These are phyloP conservation scores for Mycena galopus DNA, from an alignment of 768 basidiomycete species.

Conservation along the genomic window DNA sequence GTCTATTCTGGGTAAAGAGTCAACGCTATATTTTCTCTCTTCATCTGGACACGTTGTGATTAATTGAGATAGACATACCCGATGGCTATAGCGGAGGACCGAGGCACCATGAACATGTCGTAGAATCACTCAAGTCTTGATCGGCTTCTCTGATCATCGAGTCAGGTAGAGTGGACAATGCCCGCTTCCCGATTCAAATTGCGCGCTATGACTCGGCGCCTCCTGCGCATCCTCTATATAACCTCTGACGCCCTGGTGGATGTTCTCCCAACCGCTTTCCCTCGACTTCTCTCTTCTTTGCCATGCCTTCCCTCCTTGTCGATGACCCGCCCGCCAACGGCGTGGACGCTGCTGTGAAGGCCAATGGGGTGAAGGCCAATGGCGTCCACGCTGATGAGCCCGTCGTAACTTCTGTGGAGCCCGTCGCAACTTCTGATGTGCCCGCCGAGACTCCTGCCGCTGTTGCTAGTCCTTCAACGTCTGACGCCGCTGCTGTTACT, in stretches of 20 bases:
- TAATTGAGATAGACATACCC: too few relatives aligned
- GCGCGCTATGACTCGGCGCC: slow-evolving; percentile 17
- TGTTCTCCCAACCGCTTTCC: slow-evolving; percentile 5
- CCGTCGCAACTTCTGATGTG: not conserved
- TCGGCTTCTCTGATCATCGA: not conserved
- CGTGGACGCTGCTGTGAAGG: not conserved
- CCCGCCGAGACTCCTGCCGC: not conserved
- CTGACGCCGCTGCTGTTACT: not conserved
- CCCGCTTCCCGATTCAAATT: slow-evolving; percentile 6
- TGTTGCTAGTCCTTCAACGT: not conserved
- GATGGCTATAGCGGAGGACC: not conserved
- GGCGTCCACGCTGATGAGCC: slow-evolving; percentile 14
- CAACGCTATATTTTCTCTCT: too few relatives aligned
- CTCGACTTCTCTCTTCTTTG: not conserved
- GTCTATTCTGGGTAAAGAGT: too few relatives aligned
- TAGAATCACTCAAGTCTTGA: not conserved
- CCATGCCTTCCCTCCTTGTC: slow-evolving; percentile 9
- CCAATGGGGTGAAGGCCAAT: slow-evolving; percentile 13
- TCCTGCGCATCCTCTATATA: slow-evolving; percentile 9
- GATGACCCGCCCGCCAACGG: slow-evolving; percentile 13
- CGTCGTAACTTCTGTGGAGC: not conserved
- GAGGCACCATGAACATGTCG: not conserved
- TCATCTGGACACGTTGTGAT: not conserved
- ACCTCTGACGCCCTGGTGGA: not conserved
- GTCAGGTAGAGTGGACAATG: not conserved